A percentile compares a stretch with the other conserved stretches of the same genome.
Conservation (phyloP, 1,284 basidiomycete species). For the Ganoderma sinense region DNA sequence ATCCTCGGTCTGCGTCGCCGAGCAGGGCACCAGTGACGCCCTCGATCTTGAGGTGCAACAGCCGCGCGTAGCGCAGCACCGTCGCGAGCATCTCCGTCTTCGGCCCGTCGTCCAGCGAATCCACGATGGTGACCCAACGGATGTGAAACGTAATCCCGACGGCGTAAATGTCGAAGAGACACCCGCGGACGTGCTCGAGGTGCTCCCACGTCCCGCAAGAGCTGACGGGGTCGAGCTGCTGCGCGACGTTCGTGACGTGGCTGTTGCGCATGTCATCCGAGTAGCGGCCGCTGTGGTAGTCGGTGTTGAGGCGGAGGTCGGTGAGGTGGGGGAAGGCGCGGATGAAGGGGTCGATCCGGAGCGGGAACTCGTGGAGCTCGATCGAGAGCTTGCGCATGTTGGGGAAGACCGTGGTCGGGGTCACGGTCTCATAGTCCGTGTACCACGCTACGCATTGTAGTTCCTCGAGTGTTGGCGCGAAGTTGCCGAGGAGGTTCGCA, state of each 20-base stretch:
- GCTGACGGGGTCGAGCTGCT: not conserved
- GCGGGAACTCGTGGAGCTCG: not conserved
- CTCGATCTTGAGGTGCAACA: not conserved
- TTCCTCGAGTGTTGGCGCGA: not conserved
- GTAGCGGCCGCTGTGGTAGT: not conserved
- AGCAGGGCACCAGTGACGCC: not conserved
- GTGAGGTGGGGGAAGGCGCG: not conserved
- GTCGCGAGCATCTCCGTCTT: not conserved
- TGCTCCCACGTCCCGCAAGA: not conserved
- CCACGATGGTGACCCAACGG: not conserved
- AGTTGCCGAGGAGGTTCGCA: not conserved
- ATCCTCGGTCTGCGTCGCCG: not conserved
- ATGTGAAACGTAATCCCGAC: not conserved
- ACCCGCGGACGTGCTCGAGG: not conserved
- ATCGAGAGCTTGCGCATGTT: slow-evolving; percentile 1
- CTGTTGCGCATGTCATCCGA: not conserved
- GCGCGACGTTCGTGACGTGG: not conserved
- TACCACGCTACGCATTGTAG: not conserved
- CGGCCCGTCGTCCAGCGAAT: not conserved
- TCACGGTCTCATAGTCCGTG: not conserved
- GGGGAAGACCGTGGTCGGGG: not conserved
- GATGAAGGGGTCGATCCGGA: not conserved
- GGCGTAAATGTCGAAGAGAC: not conserved
- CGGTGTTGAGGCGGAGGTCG: not conserved
- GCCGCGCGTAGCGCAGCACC: not conserved